These are phyloP conservation scores for Phaffia tasmanica DNA, from an alignment of 768 basidiomycete genomes.

Conservation along the genomic window DNA sequence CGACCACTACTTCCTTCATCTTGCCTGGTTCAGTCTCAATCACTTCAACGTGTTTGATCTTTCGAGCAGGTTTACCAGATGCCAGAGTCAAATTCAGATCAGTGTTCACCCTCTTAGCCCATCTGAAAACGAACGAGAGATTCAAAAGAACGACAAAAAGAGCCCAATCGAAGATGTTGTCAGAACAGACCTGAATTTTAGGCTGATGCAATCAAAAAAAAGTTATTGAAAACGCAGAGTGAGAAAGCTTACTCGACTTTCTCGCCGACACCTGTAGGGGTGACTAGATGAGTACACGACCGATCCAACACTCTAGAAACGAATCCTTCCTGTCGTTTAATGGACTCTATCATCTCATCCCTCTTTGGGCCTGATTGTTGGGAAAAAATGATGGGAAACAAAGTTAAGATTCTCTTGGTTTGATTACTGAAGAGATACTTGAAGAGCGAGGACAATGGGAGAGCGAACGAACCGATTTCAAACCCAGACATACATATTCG, in stretches of 20 bases:
- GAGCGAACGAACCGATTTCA: constrained; percentile 42
- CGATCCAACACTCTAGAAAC: constrained; percentile 68
- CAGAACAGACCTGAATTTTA: neutral
- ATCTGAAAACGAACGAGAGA: constrained; percentile 52
- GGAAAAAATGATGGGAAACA: neutral
- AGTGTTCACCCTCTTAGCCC: constrained; percentile 54
- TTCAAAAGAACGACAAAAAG: constrained; percentile 29
- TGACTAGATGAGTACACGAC: constrained; percentile 73
- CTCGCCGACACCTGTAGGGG: constrained; percentile 51
- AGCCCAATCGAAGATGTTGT: too few relatives aligned
- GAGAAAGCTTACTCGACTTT: constrained; percentile 24
- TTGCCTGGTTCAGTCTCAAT: constrained; percentile 27
- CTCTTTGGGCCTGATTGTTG: constrained; percentile 43
- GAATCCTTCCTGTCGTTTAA: constrained; percentile 52
- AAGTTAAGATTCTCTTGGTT: neutral
- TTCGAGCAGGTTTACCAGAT: constrained; percentile 29
- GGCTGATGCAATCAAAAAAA: neutral
- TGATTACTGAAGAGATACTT: neutral
- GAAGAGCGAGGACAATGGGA: neutral
- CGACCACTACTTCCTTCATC: constrained; percentile 47
- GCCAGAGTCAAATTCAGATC: constrained; percentile 2
- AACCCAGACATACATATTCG: constrained; percentile 66
- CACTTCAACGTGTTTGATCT: constrained; percentile 27
- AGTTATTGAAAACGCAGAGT: neutral
- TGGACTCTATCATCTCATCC: constrained; percentile 52